Evolutionary conservation across 805 yeast genomes (phyloP), one percentile per base, ranked within the genome.

Genomic region (Cyberlindnera meyerae): DNA sequence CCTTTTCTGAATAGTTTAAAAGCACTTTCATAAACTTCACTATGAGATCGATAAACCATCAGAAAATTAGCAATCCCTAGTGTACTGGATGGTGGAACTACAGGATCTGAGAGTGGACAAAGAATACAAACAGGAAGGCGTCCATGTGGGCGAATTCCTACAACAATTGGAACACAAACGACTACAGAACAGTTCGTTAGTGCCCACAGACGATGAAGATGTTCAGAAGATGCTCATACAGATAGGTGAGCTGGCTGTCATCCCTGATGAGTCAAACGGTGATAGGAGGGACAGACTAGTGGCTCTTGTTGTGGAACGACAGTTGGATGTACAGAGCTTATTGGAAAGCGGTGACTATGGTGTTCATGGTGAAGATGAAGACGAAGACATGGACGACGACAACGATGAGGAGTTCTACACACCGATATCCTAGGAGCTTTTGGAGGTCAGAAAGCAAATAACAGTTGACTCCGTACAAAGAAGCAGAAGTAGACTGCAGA

Each of bases 351-450:
- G 18, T 17, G 55, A 45, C 9, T 45, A 45, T 6, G 57, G 46
- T 11, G 44, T 29, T 36, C 40, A 39, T 5, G 57, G 39, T 8
- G 49, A 36, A 11, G 57, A 43, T 2, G 65, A 55, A 6, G 71
- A 58, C 1, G 70, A 60, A 1, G 22, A 20, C 9, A 20, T 20
- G 22, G 22, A 20, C 9, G 75, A 63, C 3, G 78, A 68, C 1
- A 80, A 77, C 8, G 81, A 84, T 11, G 94, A 81, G 34, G 95
- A 87, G 42, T 88, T 82, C 52, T 87, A 77, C 51, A 87, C 96
- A 0, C 95, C 94, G 0, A 96, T 94, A 0, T 58, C 72, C 0
- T 62, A 60, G 4, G 73, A 66, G 6, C 57, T 89, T 8, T 60
- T 69, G 7, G 61, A 66, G 2, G 69, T 76, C 0, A 67, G 97